Conservation (phyloP, 2,329 filamentous ascomycete species). For the Aspergillus transmontanensis region DNA sequence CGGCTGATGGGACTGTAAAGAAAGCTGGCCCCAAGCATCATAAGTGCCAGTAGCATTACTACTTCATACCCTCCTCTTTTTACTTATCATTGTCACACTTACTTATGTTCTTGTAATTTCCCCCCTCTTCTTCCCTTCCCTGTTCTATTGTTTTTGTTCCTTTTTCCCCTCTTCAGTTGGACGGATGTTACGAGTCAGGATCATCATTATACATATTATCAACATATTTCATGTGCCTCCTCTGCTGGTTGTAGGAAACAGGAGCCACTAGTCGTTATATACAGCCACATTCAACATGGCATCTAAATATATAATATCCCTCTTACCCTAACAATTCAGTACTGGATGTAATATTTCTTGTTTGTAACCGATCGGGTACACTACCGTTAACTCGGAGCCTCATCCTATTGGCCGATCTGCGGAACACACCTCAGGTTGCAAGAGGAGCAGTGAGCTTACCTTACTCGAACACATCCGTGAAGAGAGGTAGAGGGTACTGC, state of each 20-base stretch:
- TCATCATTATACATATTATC: not conserved
- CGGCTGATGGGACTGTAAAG: constrained; percentile 16
- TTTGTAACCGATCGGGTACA: not conserved
- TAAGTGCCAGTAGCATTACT: constrained; percentile 13
- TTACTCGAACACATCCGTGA: no score
- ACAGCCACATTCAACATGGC: not conserved
- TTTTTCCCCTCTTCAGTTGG: not conserved
- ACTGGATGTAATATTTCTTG: not conserved
- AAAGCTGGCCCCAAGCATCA: constrained; percentile 15
- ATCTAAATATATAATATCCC: no score
- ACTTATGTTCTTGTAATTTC: constrained; percentile 4
- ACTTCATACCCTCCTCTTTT: constrained; percentile 18
- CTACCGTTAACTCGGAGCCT: not conserved
- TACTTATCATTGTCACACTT: not conserved
- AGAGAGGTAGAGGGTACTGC: not conserved
- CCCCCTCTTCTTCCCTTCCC: not conserved
- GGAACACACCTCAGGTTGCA: no score
- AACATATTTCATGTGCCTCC: not conserved
- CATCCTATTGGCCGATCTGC: not conserved
- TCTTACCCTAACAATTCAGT: no score
- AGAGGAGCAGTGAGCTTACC: no score
- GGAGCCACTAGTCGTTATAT: not conserved
- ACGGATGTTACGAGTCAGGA: constrained; percentile 9
- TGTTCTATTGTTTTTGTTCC: not conserved
- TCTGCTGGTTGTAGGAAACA: not conserved